Conservation (phyloP, 805 yeast genomes). For the Blastobotrys peoriensis region DNA sequence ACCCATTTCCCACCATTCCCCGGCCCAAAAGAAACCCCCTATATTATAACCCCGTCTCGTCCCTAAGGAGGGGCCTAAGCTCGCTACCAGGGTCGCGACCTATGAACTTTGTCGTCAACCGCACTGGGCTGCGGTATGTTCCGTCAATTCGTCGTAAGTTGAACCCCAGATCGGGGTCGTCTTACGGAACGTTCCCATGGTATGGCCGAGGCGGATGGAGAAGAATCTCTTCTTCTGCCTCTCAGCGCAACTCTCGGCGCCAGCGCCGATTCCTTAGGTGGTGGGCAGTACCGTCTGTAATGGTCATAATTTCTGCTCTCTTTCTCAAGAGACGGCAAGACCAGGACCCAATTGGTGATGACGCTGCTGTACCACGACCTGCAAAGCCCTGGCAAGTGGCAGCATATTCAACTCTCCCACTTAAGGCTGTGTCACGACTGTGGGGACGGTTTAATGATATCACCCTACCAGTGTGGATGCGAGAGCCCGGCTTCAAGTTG, state of each 20-base stretch:
- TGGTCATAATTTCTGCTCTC: constrained; percentile 20
- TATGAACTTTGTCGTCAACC: constrained; percentile 4
- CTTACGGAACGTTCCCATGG: not conserved
- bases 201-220: not conserved
- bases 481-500: constrained; percentile 73
- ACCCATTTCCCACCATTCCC: constrained; percentile 22
- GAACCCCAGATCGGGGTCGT: constrained; percentile 1
- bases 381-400: constrained; percentile 83
- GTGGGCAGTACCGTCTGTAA: constrained; percentile 24
- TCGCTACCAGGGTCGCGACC: constrained; percentile 2
- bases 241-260: constrained; percentile 5
- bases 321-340: constrained; percentile 11
- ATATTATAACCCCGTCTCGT: constrained; percentile 21
- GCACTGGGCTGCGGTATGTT: constrained; percentile 7
- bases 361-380: constrained; percentile 33
- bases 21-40: constrained; percentile 20
- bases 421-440: constrained; percentile 81
- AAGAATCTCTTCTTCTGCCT: not conserved
- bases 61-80: constrained; percentile 20
- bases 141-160: constrained; percentile 12
- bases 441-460: constrained; percentile 92
- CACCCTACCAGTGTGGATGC: constrained; percentile 79
- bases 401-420: constrained; percentile 83
- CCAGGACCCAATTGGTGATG: constrained; percentile 13
- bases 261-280: constrained; percentile 17